phyloP scores from a whole-genome alignment of 129 eudicot species.

The Helichrysum umbraculigerum region DNA sequence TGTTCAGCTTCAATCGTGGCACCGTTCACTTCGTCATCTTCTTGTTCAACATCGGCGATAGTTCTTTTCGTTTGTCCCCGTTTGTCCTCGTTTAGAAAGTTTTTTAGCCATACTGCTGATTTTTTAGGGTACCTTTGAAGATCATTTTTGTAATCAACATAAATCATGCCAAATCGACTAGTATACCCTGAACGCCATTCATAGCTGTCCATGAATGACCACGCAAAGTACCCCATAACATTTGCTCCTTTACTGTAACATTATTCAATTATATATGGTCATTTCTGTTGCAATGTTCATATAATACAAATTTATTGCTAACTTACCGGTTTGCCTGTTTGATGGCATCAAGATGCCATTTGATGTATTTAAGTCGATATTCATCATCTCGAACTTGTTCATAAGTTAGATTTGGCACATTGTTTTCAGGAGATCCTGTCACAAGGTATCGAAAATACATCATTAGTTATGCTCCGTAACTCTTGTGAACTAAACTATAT shows the following conservation, averaged over 20 bases:
- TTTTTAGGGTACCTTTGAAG: slow-evolving; percentile 50
- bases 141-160: slow-evolving; percentile 40
- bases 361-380: slow-evolving; percentile 26
- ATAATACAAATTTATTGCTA: too few species aligned
- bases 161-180: slow-evolving; percentile 50
- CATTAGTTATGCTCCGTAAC: neutral
- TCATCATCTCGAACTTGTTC: slow-evolving; percentile 28
- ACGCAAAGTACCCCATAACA: slow-evolving; percentile 47
- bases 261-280: neutral
- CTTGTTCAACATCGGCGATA: neutral
- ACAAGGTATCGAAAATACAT: neutral
- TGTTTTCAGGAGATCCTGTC: slow-evolving; percentile 23
- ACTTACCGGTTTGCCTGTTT: slow-evolving; percentile 16
- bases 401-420: slow-evolving; percentile 11
- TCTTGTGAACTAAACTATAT: too few species aligned
- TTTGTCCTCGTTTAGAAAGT: slow-evolving; percentile 26
- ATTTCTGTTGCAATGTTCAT: too few species aligned
- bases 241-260: slow-evolving; percentile 25
- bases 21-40: slow-evolving; percentile 1
- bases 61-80: slow-evolving; percentile 1
- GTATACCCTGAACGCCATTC: slow-evolving; percentile 53
- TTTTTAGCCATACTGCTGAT: slow-evolving; percentile 52
- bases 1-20: neutral
- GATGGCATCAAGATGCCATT: slow-evolving; percentile 24
- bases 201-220: slow-evolving; percentile 59